Percentiles rank a stretch among this genome's conserved stretches.
These are phyloP conservation scores for Rhynchospora tenuis DNA, from an alignment of 176 grass and related monocot genomes.

Conservation along the genomic window DNA sequence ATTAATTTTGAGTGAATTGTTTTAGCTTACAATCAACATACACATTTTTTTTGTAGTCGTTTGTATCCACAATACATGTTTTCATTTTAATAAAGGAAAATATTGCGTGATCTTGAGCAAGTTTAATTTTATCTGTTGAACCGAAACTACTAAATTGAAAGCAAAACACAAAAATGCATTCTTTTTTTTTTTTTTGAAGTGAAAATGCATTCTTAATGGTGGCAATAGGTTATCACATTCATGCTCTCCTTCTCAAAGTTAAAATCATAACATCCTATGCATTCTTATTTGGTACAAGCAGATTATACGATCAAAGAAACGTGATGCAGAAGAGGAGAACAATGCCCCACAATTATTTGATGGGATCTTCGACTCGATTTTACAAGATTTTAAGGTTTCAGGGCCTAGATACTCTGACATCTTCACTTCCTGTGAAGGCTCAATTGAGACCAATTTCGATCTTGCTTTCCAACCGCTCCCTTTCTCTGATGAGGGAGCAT, in stretches of 20 bases:
- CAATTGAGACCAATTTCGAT: constrained; percentile 30
- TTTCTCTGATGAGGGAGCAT: constrained; percentile 29
- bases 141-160: too few relatives aligned
- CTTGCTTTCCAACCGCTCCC: constrained; percentile 31
- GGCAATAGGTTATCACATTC: too few relatives aligned
- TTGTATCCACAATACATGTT: too few relatives aligned
- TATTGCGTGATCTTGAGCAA: too few relatives aligned
- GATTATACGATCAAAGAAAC: constrained; percentile 87
- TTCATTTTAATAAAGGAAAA: too few relatives aligned
- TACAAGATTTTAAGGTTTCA: constrained; percentile 68
- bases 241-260: too few relatives aligned
- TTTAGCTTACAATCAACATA: too few relatives aligned
- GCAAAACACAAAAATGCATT: too few relatives aligned
- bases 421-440: constrained; percentile 54
- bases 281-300: constrained; percentile 16
- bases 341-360: constrained; percentile 36
- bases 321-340: constrained; percentile 22
- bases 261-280: background rate
- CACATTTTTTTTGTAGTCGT: too few relatives aligned
- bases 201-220: too few relatives aligned
- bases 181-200: too few relatives aligned
- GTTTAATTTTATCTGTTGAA: too few relatives aligned
- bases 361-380: constrained; percentile 72
- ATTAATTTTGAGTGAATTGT: background rate
- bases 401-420: constrained; percentile 73